These are phyloP conservation scores for Boletus barrowsii DNA, from an alignment of 768 basidiomycete genomes.

Conservation along the genomic window DNA sequence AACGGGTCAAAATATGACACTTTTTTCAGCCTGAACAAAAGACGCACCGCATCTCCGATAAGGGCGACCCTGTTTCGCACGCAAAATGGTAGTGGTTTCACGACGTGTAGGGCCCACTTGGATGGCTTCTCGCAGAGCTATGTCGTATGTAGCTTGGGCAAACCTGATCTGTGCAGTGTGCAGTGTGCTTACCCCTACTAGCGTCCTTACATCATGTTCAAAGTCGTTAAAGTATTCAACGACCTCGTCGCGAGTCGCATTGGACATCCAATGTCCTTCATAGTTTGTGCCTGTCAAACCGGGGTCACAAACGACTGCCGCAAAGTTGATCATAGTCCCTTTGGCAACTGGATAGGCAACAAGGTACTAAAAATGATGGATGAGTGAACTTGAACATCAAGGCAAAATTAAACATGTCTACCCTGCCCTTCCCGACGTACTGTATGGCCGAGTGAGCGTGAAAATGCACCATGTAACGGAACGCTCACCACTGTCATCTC, in stretches of 20 bases:
- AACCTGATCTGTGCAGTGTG: background rate
- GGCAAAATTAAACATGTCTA: background rate
- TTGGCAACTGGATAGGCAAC: constrained; percentile 39
- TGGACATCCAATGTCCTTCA: constrained; percentile 32
- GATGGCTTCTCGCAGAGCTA: constrained; percentile 37
- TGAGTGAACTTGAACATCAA: background rate
- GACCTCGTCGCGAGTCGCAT: constrained; percentile 34
- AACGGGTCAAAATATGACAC: background rate
- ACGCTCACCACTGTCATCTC: constrained; percentile 21
- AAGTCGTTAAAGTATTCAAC: constrained; percentile 30
- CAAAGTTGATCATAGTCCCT: constrained; percentile 37
- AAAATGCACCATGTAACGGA: background rate
- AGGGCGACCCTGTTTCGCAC: constrained; percentile 41
- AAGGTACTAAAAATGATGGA: constrained; percentile 30
- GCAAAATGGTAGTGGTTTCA: constrained; percentile 40
- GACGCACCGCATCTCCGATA: constrained; percentile 47
- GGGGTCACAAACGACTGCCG: constrained; percentile 29
- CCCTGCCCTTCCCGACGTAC: constrained; percentile 13
- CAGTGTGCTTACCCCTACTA: constrained; percentile 26
- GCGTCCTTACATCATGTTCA: constrained; percentile 34
- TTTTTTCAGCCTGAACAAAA: background rate
- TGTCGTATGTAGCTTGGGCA: too few relatives aligned
- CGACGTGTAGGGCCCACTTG: constrained; percentile 44
- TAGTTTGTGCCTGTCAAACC: constrained; percentile 30
- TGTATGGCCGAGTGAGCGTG: constrained; percentile 10